Conservation (phyloP, 768 basidiomycete species). For the Clavulina sp. region DNA sequence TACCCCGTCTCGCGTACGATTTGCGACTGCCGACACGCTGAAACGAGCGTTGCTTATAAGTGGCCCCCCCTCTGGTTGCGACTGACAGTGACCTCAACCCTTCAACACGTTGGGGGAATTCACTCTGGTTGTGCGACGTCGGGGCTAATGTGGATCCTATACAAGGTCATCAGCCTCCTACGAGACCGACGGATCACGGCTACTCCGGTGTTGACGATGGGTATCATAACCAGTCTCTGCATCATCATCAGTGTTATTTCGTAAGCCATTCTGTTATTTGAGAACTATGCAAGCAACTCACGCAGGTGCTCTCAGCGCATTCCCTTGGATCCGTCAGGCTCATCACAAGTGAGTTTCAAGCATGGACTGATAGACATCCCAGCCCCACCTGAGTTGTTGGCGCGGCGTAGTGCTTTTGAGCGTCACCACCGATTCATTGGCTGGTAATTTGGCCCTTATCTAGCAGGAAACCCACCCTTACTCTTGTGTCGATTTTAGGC, state of each 20-base stretch:
- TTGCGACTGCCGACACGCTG: not conserved
- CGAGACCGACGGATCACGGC: conserved; percentile 31
- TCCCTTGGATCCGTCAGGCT: conserved; percentile 65
- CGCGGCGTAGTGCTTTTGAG: conserved; percentile 47
- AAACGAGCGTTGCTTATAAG: conserved; percentile 20
- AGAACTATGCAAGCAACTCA: too few species aligned
- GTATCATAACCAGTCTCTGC: conserved; percentile 37
- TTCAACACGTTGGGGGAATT: conserved; percentile 60
- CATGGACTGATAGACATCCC: too few species aligned
- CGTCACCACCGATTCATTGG: conserved; percentile 66
- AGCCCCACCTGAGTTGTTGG: conserved; percentile 3
- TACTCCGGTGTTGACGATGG: conserved; percentile 41
- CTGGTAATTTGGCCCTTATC: conserved; percentile 26
- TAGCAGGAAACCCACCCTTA: too few species aligned
- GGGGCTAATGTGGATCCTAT: conserved; percentile 44
- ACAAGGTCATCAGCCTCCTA: conserved; percentile 42
- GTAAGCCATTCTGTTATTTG: too few species aligned
- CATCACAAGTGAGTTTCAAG: conserved; percentile 49
- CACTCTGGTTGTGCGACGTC: conserved; percentile 61
- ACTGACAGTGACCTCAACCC: conserved; percentile 7
- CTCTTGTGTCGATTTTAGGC: too few species aligned
- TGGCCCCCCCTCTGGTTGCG: conserved; percentile 44
- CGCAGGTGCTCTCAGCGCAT: too few species aligned
- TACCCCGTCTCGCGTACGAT: conserved; percentile 13
- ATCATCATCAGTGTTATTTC: conserved; percentile 43